A percentile compares a stretch with the other conserved stretches of the same genome.
Evolutionary conservation across 345 rosid genomes (phyloP).

Genomic region (Geranium brycei): DNA sequence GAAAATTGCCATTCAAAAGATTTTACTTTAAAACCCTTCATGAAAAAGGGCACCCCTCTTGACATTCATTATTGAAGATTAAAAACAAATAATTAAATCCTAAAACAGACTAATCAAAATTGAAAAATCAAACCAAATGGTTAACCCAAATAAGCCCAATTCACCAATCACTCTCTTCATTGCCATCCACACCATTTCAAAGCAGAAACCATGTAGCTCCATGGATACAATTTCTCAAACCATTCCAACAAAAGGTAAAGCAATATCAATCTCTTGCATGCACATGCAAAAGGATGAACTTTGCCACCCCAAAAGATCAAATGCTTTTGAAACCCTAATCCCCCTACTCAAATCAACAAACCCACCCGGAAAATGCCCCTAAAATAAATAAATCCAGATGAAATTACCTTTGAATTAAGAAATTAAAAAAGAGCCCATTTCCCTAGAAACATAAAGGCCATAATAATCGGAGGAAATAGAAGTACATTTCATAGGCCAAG

Average conservation of each 20-base stretch:
- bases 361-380: neutral
- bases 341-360: neutral
- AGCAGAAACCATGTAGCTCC: neutral
- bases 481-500: neutral
- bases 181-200: neutral
- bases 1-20: neutral
- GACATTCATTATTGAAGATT: neutral
- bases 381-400: neutral
- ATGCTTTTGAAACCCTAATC: neutral
- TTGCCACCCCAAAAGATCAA: neutral
- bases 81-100: neutral
- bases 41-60: too few relatives aligned
- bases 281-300: neutral
- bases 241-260: neutral
- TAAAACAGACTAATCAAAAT: too few relatives aligned
- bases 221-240: neutral
- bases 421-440: too few relatives aligned
- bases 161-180: neutral
- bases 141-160: neutral
- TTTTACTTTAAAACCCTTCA: neutral
- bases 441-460: neutral
- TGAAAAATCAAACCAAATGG: too few relatives aligned
- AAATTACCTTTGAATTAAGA: too few relatives aligned
- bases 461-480: neutral
- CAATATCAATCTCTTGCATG: neutral